Percentiles rank a stretch among this genome's conserved stretches.
Conservation (phyloP, 441 rosid species). For the Eugenia klotzschiana region DNA sequence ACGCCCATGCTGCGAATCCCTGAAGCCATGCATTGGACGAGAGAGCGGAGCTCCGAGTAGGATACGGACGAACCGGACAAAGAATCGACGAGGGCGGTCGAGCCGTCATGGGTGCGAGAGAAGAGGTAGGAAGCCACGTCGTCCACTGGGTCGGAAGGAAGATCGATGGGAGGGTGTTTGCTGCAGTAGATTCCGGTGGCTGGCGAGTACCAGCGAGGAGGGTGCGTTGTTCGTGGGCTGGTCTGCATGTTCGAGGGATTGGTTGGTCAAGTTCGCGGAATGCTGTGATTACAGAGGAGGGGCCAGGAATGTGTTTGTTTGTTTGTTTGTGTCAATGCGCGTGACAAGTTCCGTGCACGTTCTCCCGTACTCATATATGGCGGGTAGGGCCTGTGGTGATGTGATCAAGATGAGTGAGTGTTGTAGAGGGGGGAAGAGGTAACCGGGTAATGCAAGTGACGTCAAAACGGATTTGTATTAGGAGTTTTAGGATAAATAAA, state of each 20-base stretch:
- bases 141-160: conserved; percentile 39
- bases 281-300: not conserved
- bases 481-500: too few relatives aligned
- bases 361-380: too few relatives aligned
- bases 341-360: too few relatives aligned
- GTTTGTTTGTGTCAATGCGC: not conserved
- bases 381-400: too few relatives aligned
- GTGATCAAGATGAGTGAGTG: too few relatives aligned
- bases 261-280: not conserved
- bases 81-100: conserved; percentile 45
- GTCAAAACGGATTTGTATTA: too few relatives aligned
- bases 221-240: not conserved
- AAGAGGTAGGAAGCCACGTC: conserved; percentile 57
- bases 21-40: conserved; percentile 42
- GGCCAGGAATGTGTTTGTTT: not conserved
- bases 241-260: not conserved
- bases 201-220: conserved; percentile 41
- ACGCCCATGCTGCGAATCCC: conserved; percentile 42
- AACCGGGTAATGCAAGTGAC: too few relatives aligned
- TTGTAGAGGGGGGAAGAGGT: too few relatives aligned
- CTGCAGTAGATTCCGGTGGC: conserved; percentile 55
- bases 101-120: conserved; percentile 30
- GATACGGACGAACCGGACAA: conserved; percentile 48
- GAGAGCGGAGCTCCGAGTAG: conserved; percentile 24
- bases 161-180: conserved; percentile 23